Evolutionary conservation across 805 yeast genomes (phyloP).

Genomic region (Kregervanrija delftensis): DNA sequence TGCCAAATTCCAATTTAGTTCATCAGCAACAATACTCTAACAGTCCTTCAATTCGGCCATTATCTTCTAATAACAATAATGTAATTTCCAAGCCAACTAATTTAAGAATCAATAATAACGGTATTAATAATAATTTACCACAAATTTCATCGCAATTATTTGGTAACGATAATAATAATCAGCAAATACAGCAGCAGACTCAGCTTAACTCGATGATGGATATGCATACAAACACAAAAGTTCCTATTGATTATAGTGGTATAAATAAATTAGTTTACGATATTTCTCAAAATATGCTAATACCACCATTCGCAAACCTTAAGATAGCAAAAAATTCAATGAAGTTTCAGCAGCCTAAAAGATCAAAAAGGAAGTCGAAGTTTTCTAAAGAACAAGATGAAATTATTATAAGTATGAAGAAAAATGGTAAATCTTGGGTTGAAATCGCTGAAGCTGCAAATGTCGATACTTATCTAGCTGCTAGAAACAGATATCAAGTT

Average conservation of each 20-base stretch:
- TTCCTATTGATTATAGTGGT: conserved; percentile 11
- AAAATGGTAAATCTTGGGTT: conserved; percentile 61
- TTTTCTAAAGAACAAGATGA: conserved; percentile 64
- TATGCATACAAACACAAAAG: neutral
- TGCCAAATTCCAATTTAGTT: no score
- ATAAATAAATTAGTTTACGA: conserved; percentile 18
- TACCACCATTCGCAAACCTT: conserved; percentile 23
- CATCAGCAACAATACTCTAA: no score
- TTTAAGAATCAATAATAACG: neutral
- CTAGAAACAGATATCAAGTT: conserved; percentile 73
- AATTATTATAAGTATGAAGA: conserved; percentile 53
- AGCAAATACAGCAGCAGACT: neutral
- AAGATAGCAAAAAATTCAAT: conserved; percentile 18
- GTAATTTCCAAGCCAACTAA: no score
- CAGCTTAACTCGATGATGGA: conserved; percentile 3
- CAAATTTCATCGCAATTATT: neutral
- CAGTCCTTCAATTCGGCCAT: no score
- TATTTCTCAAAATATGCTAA: conserved; percentile 20
- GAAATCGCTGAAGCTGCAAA: conserved; percentile 62
- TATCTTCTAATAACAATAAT: no score
- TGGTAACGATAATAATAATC: neutral
- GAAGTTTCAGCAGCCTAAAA: conserved; percentile 28
- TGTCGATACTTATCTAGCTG: conserved; percentile 64
- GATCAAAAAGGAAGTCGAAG: conserved; percentile 59
- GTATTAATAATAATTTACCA: conserved; percentile 2